Base-by-base conservation (phyloP, 495 filamentous ascomycete genomes). In the Aspergillus sclerotiicarbonarius region DNA sequence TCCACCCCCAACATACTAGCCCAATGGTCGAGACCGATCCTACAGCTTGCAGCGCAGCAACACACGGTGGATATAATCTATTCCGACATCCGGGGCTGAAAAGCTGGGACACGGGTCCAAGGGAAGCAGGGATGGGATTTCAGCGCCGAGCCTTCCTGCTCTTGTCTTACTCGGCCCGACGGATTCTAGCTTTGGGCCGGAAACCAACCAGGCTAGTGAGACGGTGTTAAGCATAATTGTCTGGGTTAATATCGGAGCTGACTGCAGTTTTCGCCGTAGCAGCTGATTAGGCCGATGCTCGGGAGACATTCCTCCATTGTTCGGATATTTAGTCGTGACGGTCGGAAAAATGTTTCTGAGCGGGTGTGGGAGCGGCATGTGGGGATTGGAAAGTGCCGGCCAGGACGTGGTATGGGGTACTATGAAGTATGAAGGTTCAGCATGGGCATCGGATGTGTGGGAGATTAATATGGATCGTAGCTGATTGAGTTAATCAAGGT, bases 261-360 rank as follows among this genome's bases (percentile, higher is more conserved):
- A 25, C 25, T 25, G 25, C 25, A 41, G 13, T 41, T 41, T 35
- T 13, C 33, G 33, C 33, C 8, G 33, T 13, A 13, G 13, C 8
- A 9, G 13, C 33, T 13, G 8, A 9, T 35, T 10, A 10, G 33
- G 8, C 37, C 37, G 37, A 41, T 12, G 10, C 37, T 41, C 37
- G 37, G 37, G 37, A 15, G 10, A 41, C 37, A 41, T 41, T 41
- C 37, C 37, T n/a, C n/a, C 12, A n/a, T n/a, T 13, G 37, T n/a
- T 12, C 37, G 9, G 13, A 15, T 15, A n/a, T n/a, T n/a, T 6
- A n/a, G 37, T n/a, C n/a, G n/a, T n/a, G 13, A 6, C 13, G n/a
- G 25, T 32, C 47, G 47, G 47, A 50, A 32, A n/a, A 50, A 50
- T 29, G 31, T 50, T 50, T 33, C 47, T 50, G 47, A 50, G 47